Conservation (phyloP, 495 filamentous ascomycete genomes). For the Tuber brumale region DNA sequence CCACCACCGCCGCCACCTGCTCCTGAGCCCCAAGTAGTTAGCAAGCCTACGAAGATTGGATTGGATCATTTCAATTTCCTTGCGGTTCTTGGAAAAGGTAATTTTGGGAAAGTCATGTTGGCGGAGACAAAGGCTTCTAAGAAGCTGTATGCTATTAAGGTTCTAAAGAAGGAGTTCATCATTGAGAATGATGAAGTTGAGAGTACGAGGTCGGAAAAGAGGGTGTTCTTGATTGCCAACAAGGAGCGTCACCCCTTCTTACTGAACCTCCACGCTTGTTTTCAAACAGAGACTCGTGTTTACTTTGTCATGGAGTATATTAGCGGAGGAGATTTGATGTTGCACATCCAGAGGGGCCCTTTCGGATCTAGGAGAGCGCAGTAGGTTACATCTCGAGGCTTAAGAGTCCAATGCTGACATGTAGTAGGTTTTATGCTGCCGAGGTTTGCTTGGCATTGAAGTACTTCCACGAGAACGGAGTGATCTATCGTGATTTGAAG, state of each 20-base stretch:
- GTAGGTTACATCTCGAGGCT: conserved; percentile 50
- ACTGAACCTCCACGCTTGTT: conserved; percentile 91
- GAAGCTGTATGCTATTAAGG: conserved; percentile 96
- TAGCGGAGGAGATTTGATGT: conserved; percentile 96
- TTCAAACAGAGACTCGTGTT: conserved; percentile 96
- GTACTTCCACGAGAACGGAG: conserved; percentile 98
- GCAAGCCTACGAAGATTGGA: conserved; percentile 62
- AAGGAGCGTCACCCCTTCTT: conserved; percentile 97
- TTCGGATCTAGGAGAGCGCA: conserved; percentile 95
- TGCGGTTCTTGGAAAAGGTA: conserved; percentile 96
- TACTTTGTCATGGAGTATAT: conserved; percentile 99
- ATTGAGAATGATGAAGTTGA: conserved; percentile 99
- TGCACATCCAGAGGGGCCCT: conserved; percentile 94
- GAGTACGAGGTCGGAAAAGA: conserved; percentile 94
- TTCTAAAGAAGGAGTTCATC: conserved; percentile 99
- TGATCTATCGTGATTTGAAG: conserved; percentile 99
- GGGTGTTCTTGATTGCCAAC: conserved; percentile 94
- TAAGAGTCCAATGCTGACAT: conserved; percentile 11
- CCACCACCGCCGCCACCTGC: conserved; percentile 42
- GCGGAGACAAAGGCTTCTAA: conserved; percentile 90
- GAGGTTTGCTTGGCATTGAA: conserved; percentile 96
- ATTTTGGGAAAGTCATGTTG: conserved; percentile 99
- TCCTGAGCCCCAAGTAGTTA: conserved; percentile 45
- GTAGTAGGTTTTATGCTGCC: conserved; percentile 81
- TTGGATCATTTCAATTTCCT: conserved; percentile 99